Conservation (phyloP, 768 basidiomycete species). For the Kwoniella mangroviensis region DNA sequence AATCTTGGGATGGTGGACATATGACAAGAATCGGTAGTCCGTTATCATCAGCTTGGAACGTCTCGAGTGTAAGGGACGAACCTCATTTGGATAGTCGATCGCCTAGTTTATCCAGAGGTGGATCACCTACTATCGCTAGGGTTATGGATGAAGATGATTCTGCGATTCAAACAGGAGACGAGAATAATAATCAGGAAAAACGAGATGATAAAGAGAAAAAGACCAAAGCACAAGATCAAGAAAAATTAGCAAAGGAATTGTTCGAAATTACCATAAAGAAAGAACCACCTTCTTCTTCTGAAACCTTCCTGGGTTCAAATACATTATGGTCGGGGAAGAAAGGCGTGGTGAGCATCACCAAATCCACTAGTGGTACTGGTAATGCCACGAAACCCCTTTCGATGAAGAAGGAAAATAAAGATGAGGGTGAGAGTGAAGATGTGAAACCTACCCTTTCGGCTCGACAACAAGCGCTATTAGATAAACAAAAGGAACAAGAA, state of each 20-base stretch:
- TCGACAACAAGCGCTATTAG: not conserved
- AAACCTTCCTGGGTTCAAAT: constrained; percentile 15
- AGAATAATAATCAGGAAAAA: not conserved
- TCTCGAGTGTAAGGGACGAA: constrained; percentile 25
- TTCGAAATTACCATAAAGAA: constrained; percentile 14
- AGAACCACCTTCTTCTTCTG: constrained; percentile 14
- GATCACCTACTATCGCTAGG: constrained; percentile 16
- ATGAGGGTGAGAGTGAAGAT: not conserved
- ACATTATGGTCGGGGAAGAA: constrained; percentile 4
- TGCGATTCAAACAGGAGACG: not conserved
- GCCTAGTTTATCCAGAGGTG: constrained; percentile 19
- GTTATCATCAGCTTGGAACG: constrained; percentile 13
- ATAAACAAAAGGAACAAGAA: constrained; percentile 22
- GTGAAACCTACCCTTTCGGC: not conserved
- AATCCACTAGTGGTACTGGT: not conserved
- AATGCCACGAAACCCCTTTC: not conserved
- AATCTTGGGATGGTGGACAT: not conserved
- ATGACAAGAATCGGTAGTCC: constrained; percentile 8
- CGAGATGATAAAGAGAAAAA: not conserved
- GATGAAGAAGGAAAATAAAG: not conserved
- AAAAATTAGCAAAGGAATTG: constrained; percentile 4
- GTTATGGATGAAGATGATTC: not conserved
- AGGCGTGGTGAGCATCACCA: not conserved
- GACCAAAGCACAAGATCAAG: not conserved
- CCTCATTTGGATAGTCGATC: constrained; percentile 18